phyloP scores from a whole-genome alignment of 2,329 filamentous ascomycete species.

The Xylaria sp. region DNA sequence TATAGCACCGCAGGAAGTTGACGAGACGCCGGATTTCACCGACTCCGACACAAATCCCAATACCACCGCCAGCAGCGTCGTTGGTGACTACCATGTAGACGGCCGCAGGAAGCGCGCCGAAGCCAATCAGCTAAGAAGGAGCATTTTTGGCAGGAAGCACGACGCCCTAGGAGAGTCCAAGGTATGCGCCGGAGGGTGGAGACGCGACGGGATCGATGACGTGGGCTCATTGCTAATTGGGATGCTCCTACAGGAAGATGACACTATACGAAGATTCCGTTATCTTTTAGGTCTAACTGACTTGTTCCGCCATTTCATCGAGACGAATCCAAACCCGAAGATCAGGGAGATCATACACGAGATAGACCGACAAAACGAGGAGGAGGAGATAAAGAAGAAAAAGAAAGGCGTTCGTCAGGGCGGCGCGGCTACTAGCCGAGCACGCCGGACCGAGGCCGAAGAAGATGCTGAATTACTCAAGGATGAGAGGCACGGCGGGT shows the following conservation, averaged over 20 bases:
- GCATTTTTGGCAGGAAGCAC: conserved; percentile 94
- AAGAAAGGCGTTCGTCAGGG: conserved; percentile 84
- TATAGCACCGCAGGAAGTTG: conserved; percentile 61
- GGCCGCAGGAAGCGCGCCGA: conserved; percentile 88
- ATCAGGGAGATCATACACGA: conserved; percentile 94
- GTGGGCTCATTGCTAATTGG: conserved; percentile 51
- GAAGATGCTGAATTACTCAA: conserved; percentile 91
- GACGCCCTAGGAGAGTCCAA: conserved; percentile 92
- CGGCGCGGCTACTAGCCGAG: conserved; percentile 80
- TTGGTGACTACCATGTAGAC: conserved; percentile 79
- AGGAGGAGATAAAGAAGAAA: conserved; percentile 75
- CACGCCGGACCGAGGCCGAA: conserved; percentile 93
- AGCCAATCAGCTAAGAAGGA: conserved; percentile 88
- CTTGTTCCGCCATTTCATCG: conserved; percentile 98
- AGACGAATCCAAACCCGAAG: conserved; percentile 94
- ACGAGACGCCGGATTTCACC: conserved; percentile 74
- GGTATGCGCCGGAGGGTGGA: conserved; percentile 60
- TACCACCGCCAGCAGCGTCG: conserved; percentile 84
- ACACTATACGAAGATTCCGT: conserved; percentile 91
- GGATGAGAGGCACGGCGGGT: conserved; percentile 89
- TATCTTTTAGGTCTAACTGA: conserved; percentile 96
- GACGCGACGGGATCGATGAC: conserved; percentile 20
- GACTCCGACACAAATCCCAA: conserved; percentile 75
- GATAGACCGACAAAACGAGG: conserved; percentile 91
- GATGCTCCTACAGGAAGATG: conserved; percentile 74